These are phyloP conservation scores for Monosporascus sp. DNA, from an alignment of 2,329 filamentous ascomycete species.

Conservation along the genomic window DNA sequence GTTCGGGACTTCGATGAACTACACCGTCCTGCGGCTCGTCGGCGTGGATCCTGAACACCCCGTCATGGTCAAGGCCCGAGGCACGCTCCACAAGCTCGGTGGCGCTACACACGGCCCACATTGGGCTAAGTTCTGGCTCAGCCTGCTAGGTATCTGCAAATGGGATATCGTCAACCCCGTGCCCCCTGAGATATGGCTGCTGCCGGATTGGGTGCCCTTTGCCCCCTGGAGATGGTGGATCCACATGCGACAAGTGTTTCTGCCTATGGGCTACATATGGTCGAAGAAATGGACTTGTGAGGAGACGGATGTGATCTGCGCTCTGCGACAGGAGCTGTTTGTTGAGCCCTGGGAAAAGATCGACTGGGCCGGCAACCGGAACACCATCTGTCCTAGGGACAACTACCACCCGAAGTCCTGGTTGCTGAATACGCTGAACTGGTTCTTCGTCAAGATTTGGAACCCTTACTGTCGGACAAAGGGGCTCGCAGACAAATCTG, in stretches of 20 bases:
- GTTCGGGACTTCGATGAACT: conserved; percentile 88
- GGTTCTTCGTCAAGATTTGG: conserved; percentile 73
- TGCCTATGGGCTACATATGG: conserved; percentile 87
- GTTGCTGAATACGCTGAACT: conserved; percentile 74
- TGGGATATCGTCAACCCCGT: conserved; percentile 96
- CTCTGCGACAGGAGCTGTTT: conserved; percentile 77
- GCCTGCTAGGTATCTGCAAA: conserved; percentile 71
- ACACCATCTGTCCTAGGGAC: conserved; percentile 72
- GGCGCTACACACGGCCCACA: conserved; percentile 81
- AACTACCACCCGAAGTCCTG: conserved; percentile 92
- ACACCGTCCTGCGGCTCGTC: conserved; percentile 72
- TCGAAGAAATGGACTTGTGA: conserved; percentile 77
- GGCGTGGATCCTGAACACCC: conserved; percentile 81
- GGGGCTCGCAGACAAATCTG: conserved; percentile 62
- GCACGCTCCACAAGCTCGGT: conserved; percentile 75
- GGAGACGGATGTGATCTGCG: conserved; percentile 66
- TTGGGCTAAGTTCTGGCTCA: conserved; percentile 97
- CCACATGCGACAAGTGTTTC: conserved; percentile 93
- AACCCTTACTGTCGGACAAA: conserved; percentile 68
- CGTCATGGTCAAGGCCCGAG: conserved; percentile 78
- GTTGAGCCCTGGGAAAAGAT: conserved; percentile 73
- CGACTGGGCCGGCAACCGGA: conserved; percentile 71
- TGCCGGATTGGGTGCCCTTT: conserved; percentile 86
- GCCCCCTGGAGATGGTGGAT: conserved; percentile 97
- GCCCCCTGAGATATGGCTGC: conserved; percentile 87